These are phyloP conservation scores for Tricholoma sp. DNA, from an alignment of 768 basidiomycete species.

Conservation along the genomic window DNA sequence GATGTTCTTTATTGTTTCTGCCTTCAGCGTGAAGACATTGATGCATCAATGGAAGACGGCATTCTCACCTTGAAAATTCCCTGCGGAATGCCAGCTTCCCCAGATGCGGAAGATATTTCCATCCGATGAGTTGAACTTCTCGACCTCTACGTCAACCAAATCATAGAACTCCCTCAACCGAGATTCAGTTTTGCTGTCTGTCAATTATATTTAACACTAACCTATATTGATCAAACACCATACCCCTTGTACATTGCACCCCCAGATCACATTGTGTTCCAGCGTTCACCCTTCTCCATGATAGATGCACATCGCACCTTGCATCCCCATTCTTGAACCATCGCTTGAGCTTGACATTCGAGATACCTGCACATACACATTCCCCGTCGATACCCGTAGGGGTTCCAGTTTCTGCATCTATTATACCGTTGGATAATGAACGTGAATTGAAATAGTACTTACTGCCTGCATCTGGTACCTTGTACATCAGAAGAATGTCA, in stretches of 20 bases:
- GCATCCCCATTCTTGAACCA: not conserved
- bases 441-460: not conserved
- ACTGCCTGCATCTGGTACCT: not conserved
- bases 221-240: not conserved
- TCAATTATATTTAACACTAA: not conserved
- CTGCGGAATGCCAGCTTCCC: constrained; percentile 39
- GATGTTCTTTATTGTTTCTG: constrained; percentile 12
- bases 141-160: not conserved
- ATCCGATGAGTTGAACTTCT: constrained; percentile 36
- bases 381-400: not conserved
- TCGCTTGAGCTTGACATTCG: not conserved
- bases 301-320: not conserved
- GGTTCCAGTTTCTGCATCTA: not conserved
- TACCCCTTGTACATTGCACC: constrained; percentile 6
- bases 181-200: not conserved
- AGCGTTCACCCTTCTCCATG: not conserved
- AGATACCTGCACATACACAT: not conserved
- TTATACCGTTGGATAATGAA: not conserved
- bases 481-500: not conserved
- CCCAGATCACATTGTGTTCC: not conserved
- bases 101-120: constrained; percentile 44
- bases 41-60: constrained; percentile 54
- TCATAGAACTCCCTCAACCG: constrained; percentile 1
- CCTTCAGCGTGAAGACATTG: constrained; percentile 43
- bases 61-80: constrained; percentile 52